Evolutionary conservation across 2,329 filamentous ascomycete genomes (phyloP).

Genomic region (Trichoderma sp.): DNA sequence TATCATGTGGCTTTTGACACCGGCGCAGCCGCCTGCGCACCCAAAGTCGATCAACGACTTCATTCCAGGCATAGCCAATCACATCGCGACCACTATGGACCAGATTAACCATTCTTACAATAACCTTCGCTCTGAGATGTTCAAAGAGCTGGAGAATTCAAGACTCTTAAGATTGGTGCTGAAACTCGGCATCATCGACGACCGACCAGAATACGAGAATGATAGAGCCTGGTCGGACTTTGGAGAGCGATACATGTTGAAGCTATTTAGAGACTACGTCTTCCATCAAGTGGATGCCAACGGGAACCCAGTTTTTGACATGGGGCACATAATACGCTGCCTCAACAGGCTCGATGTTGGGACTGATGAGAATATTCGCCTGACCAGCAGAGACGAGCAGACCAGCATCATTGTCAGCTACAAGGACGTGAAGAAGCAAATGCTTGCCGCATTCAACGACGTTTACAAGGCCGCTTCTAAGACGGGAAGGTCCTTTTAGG

Average conservation of each 20-base stretch:
- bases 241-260: constrained; percentile 88
- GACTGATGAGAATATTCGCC: constrained; percentile 79
- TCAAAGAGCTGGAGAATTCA: constrained; percentile 86
- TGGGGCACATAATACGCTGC: constrained; percentile 84
- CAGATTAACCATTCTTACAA: constrained; percentile 67
- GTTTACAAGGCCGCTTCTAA: constrained; percentile 54
- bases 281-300: constrained; percentile 93
- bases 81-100: constrained; percentile 76
- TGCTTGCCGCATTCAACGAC: constrained; percentile 61
- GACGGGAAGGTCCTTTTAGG: constrained; percentile 44
- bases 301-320: constrained; percentile 79
- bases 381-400: constrained; percentile 89
- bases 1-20: constrained; percentile 78
- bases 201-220: constrained; percentile 82
- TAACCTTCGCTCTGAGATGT: constrained; percentile 70
- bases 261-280: constrained; percentile 94
- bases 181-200: constrained; percentile 87
- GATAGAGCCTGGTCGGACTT: constrained; percentile 86
- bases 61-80: constrained; percentile 74
- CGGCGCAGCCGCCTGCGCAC: constrained; percentile 53
- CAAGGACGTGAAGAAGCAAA: constrained; percentile 77
- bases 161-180: constrained; percentile 76
- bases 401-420: constrained; percentile 87
- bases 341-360: constrained; percentile 94
- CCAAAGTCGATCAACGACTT: constrained; percentile 80